These are phyloP conservation scores for Trapa incisa DNA, from an alignment of 345 rosid genomes.

Conservation along the genomic window DNA sequence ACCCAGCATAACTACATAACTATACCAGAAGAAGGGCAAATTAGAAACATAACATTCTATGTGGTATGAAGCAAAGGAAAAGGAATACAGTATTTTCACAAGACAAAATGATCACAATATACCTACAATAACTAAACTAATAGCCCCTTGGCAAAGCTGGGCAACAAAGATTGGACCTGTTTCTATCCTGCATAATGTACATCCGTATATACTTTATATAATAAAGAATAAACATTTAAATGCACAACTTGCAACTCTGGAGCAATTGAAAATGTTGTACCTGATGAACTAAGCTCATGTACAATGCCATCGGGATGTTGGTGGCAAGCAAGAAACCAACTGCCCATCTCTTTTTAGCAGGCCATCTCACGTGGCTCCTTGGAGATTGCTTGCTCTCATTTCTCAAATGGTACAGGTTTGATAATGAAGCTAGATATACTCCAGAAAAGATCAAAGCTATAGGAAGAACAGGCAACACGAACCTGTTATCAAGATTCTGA, in stretches of 20 bases:
- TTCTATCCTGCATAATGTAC: not conserved
- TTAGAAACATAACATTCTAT: not conserved
- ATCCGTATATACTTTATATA: not conserved
- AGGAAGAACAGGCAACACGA: constrained; percentile 92
- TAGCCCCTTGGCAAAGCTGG: not conserved
- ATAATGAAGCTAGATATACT: constrained; percentile 49
- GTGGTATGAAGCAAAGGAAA: not conserved
- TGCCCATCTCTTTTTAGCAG: constrained; percentile 31
- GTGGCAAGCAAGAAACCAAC: constrained; percentile 63
- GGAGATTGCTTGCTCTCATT: constrained; percentile 26
- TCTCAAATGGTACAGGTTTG: constrained; percentile 17
- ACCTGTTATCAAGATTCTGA: constrained; percentile 40
- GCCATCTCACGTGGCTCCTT: constrained; percentile 21
- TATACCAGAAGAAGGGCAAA: not conserved
- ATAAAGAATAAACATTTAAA: too few species aligned
- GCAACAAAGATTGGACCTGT: not conserved
- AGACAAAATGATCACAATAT: not conserved
- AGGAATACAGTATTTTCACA: not conserved
- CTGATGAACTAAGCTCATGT: constrained; percentile 87
- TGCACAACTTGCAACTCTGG: not conserved
- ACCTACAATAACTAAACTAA: not conserved
- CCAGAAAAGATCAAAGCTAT: constrained; percentile 81
- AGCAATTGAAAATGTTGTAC: constrained; percentile 19
- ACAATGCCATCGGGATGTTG: constrained; percentile 78
- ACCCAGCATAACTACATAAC: not conserved